Conservation (phyloP, 2,329 filamentous ascomycete genomes). For the Calonectria naviculata region DNA sequence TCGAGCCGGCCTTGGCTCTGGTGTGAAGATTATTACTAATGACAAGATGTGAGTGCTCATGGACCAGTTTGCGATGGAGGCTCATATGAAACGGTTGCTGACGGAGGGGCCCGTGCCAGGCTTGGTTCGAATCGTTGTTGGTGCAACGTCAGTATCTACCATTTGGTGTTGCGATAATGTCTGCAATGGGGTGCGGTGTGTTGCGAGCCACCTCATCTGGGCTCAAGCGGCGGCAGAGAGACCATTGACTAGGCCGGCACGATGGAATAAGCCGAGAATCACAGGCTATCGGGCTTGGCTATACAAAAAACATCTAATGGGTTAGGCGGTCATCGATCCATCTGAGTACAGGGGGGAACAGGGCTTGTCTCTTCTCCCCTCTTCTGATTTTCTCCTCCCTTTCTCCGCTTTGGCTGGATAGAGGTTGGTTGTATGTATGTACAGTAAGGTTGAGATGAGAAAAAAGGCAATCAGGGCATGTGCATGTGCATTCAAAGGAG, state of each 20-base stretch:
- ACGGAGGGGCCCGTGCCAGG: slow-evolving; percentile 24
- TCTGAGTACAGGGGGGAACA: slow-evolving; percentile 3
- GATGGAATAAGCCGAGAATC: background rate
- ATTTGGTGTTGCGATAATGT: slow-evolving; percentile 15
- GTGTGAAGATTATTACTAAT: background rate
- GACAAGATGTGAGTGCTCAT: background rate
- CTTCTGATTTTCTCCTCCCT: background rate
- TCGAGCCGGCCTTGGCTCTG: slow-evolving; percentile 9
- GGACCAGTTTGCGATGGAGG: background rate
- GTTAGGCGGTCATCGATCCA: background rate
- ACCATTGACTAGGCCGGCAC: background rate
- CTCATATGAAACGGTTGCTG: slow-evolving; percentile 22
- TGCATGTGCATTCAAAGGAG: background rate
- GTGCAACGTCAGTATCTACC: slow-evolving; percentile 20
- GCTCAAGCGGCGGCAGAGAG: background rate
- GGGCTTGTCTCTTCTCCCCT: slow-evolving; percentile 2
- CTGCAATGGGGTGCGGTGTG: background rate
- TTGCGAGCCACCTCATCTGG: background rate
- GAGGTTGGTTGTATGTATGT: background rate
- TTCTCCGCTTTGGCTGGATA: slow-evolving; percentile 17
- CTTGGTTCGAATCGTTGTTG: slow-evolving; percentile 8
- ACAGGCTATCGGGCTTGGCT: background rate
- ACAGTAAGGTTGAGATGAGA: slow-evolving; percentile 1
- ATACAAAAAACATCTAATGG: background rate
- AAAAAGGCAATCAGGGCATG: background rate